phyloP scores from a whole-genome alignment of 768 basidiomycete genomes.

The Mycena latifolia region DNA sequence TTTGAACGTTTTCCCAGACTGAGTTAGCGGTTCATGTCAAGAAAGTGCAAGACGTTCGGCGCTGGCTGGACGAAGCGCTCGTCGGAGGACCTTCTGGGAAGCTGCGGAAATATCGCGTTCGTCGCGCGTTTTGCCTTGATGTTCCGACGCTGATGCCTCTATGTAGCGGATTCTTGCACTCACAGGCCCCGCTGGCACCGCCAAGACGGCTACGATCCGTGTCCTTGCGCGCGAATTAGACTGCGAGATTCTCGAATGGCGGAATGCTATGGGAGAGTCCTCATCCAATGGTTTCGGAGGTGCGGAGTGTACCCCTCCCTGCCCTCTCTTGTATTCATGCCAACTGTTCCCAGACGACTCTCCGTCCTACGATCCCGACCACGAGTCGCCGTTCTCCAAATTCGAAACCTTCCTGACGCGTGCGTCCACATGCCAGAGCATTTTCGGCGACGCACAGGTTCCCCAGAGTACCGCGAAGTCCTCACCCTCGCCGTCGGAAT shows the following conservation, averaged over 20 bases:
- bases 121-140: conserved; percentile 39
- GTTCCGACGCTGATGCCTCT: neutral
- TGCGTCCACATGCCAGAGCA: conserved; percentile 68
- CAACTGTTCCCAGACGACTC: neutral
- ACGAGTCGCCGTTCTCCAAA: conserved; percentile 70
- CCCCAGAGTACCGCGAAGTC: conserved; percentile 10
- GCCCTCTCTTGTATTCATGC: neutral
- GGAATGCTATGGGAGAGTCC: conserved; percentile 72
- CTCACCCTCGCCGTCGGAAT: conserved; percentile 23
- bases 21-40: conserved; percentile 84
- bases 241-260: conserved; percentile 90
- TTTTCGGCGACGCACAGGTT: conserved; percentile 52
- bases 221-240: conserved; percentile 81
- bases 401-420: conserved; percentile 83
- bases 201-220: conserved; percentile 88
- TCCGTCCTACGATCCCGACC: conserved; percentile 41
- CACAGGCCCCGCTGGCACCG: conserved; percentile 91
- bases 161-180: conserved; percentile 84
- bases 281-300: conserved; percentile 40
- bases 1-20: conserved; percentile 53
- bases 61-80: conserved; percentile 82
- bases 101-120: conserved; percentile 79
- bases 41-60: conserved; percentile 83
- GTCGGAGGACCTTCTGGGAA: conserved; percentile 74
- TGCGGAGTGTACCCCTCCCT: neutral